These are phyloP conservation scores for Plasmodium berghei DNA, from an alignment of 169 alveolate genomes.

Conservation along the genomic window DNA sequence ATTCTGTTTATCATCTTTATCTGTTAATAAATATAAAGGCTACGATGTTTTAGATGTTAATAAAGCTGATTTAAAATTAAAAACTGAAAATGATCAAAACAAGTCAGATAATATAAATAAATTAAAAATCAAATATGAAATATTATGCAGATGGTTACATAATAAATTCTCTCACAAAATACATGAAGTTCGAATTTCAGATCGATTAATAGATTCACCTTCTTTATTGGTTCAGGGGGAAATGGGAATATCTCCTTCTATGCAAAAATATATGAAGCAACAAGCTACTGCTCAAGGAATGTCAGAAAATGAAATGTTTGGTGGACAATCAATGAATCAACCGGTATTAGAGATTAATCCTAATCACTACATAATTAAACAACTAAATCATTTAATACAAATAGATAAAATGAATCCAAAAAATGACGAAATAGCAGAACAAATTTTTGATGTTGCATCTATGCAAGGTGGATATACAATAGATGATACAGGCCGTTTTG, in stretches of 20 bases:
- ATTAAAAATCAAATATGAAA: slow-evolving; percentile 89
- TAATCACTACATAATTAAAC: slow-evolving; percentile 94
- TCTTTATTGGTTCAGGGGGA: slow-evolving; percentile 94
- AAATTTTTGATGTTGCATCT: slow-evolving; percentile 84
- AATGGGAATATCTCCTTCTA: slow-evolving; percentile 96
- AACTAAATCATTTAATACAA: slow-evolving; percentile 87
- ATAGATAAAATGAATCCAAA: slow-evolving; percentile 79
- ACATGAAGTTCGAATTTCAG: slow-evolving; percentile 92
- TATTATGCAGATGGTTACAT: slow-evolving; percentile 93
- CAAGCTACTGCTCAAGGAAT: slow-evolving; percentile 96
- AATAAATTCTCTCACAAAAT: slow-evolving; percentile 88
- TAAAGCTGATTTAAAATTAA: slow-evolving; percentile 94
- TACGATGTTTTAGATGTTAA: slow-evolving; percentile 94
- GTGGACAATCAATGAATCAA: slow-evolving; percentile 93
- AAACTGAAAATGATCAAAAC: slow-evolving; percentile 85
- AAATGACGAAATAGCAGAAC: slow-evolving; percentile 85
- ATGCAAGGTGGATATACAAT: slow-evolving; percentile 89
- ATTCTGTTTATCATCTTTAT: slow-evolving; percentile 93
- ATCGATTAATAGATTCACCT: slow-evolving; percentile 94
- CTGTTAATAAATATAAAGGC: slow-evolving; percentile 93
- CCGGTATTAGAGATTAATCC: slow-evolving; percentile 96
- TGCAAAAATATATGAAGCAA: slow-evolving; percentile 97
- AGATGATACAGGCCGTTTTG: slow-evolving; percentile 88
- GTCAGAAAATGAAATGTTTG: slow-evolving; percentile 88
- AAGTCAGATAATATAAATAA: slow-evolving; percentile 72